Conservation (phyloP, 257 asterid genomes). For the Forsythia suspensa region DNA sequence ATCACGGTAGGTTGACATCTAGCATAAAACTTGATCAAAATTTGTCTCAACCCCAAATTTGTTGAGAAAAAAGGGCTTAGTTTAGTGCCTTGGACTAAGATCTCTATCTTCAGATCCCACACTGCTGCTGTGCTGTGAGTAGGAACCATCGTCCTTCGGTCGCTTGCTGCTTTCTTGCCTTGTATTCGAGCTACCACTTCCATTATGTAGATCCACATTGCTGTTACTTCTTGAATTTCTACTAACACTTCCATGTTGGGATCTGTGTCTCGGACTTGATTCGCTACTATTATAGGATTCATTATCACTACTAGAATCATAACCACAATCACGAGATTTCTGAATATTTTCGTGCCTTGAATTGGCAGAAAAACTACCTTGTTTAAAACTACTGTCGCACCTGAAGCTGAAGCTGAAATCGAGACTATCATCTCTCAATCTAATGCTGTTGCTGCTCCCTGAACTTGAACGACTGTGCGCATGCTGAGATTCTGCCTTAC, state of each 20-base stretch:
- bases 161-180: background rate
- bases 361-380: constrained; percentile 6
- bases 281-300: background rate
- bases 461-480: background rate
- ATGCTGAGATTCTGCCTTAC: too few relatives aligned
- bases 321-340: constrained; percentile 16
- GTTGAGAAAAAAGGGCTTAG: too few relatives aligned
- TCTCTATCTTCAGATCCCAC: background rate
- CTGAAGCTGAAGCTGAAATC: constrained; percentile 8
- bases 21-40: background rate
- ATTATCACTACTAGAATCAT: background rate
- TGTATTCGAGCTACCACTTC: background rate
- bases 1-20: too few relatives aligned
- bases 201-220: background rate
- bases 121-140: background rate
- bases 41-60: too few relatives aligned
- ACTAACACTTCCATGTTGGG: constrained; percentile 7
- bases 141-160: background rate
- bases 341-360: constrained; percentile 7
- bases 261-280: background rate
- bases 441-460: background rate
- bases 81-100: background rate
- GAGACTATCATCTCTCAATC: background rate
- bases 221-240: background rate
- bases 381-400: background rate